These are phyloP conservation scores for Botrytis byssoidea DNA, from an alignment of 2,329 filamentous ascomycete species.

Conservation along the genomic window DNA sequence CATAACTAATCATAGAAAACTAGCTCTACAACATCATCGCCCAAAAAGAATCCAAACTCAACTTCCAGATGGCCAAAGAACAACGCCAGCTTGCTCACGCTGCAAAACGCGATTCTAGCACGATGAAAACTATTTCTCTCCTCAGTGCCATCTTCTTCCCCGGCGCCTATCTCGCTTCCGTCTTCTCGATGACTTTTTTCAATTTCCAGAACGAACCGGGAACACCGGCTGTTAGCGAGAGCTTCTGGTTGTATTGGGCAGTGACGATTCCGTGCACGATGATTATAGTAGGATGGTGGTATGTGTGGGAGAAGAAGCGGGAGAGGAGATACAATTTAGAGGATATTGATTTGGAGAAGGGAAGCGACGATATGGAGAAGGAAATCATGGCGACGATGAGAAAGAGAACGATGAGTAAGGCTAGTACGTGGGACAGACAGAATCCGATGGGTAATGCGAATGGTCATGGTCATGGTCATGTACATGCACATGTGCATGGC, in stretches of 20 bases:
- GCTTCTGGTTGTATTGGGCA: slow-evolving; percentile 63
- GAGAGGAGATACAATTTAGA: slow-evolving; percentile 31
- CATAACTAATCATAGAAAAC: background rate
- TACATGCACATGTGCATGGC: background rate
- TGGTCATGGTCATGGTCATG: background rate
- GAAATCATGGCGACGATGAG: slow-evolving; percentile 35
- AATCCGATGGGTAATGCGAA: slow-evolving; percentile 12
- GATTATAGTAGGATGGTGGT: slow-evolving; percentile 55
- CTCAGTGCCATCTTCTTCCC: slow-evolving; percentile 63
- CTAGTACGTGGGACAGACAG: slow-evolving; percentile 30
- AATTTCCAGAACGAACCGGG: slow-evolving; percentile 48
- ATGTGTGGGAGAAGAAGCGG: slow-evolving; percentile 41
- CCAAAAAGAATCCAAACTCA: slow-evolving; percentile 62
- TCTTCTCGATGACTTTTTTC: slow-evolving; percentile 68
- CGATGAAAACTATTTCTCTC: slow-evolving; percentile 64
- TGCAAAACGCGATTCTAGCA: slow-evolving; percentile 45
- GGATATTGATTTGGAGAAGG: slow-evolving; percentile 35
- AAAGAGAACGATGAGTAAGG: slow-evolving; percentile 35
- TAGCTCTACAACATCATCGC: slow-evolving; percentile 66
- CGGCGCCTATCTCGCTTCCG: slow-evolving; percentile 60
- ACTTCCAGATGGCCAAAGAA: slow-evolving; percentile 53
- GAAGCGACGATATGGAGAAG: slow-evolving; percentile 35
- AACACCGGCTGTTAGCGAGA: slow-evolving; percentile 42
- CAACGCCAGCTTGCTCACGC: slow-evolving; percentile 44
- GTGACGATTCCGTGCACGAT: slow-evolving; percentile 59